Evolutionary conservation across 768 basidiomycete species (phyloP), one percentile per base, ranked within the genome.

Genomic region (Boletus speciosus): DNA sequence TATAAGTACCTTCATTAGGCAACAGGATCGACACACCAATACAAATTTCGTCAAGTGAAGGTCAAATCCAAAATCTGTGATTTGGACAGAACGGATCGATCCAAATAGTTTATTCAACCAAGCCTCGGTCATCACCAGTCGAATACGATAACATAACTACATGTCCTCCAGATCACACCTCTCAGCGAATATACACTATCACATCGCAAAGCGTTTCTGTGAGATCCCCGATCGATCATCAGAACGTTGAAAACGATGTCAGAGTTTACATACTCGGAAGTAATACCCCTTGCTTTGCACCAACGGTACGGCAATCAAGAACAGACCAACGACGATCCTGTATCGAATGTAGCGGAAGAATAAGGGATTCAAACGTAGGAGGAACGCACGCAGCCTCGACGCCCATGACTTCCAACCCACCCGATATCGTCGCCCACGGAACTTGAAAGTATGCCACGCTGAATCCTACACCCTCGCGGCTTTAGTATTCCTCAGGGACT

Each of bases 401-500:
- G 14, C 76, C 76, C 54, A 69, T 67, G 16, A 73, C 71, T 32
- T 63, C 55, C 23, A 75, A 54, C 5, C 63, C 71, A 31, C 75
- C 75, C 25, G 66, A 56, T 51, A 65, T 63, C 5, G 63, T 64
- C 19, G 75, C 65, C 76, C 75, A 75, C 0, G 72, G 71, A 15
- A 76, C 70, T 54, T 76, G 74, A 50, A 71, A 76, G 57, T 68
- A 76, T 9, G 74, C 74, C 38, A 76, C 72, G 10, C 64, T 53
- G 42, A 77, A 76, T 8, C 74, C 70, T 68, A 27, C 25, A 12
- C 0, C 3, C 38, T 29, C 8, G 2, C 10, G 2, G 2, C 38
- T 27, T 46, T 0, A 46, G 42, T 38, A 2, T 31, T 35, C 1
- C 11, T 54, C 16, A 43, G 19, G 49, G 9, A 48, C 27, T 21